phyloP scores from a whole-genome alignment of 345 rosid genomes.

The Alliaria petiolata region DNA sequence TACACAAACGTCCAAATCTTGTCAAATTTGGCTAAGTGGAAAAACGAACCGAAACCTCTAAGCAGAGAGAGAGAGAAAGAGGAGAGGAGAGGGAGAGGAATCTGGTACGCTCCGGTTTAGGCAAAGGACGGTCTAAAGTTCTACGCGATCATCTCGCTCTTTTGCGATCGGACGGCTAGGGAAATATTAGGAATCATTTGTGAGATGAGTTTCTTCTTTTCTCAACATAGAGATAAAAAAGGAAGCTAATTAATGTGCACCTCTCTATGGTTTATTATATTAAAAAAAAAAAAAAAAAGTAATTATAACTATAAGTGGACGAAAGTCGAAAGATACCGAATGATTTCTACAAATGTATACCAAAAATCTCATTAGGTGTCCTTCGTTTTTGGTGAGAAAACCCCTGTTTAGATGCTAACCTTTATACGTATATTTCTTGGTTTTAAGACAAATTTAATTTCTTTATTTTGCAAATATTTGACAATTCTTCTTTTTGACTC shows the following conservation, averaged over 20 bases:
- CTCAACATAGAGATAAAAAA: background rate
- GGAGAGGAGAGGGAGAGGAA: constrained; percentile 20
- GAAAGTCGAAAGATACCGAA: constrained; percentile 14
- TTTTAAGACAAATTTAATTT: background rate
- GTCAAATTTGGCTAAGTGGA: constrained; percentile 19
- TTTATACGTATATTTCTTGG: background rate
- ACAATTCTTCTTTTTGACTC: no score
- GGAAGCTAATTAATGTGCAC: no score
- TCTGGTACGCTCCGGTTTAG: constrained; percentile 32
- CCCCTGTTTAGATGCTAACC: constrained; percentile 10
- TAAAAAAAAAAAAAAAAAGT: no score
- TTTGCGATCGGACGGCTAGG: constrained; percentile 28
- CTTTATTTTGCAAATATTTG: no score
- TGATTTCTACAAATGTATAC: constrained; percentile 1
- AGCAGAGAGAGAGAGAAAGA: background rate
- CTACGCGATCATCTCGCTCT: constrained; percentile 1
- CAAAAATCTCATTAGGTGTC: constrained; percentile 8
- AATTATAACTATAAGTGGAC: background rate
- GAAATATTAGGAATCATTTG: background rate
- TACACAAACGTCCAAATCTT: constrained; percentile 20
- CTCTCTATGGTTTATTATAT: no score
- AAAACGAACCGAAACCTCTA: constrained; percentile 23
- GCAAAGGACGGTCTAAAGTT: background rate
- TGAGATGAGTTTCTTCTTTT: background rate
- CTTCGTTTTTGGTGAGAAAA: background rate